phyloP scores from a whole-genome alignment of 495 filamentous ascomycete species.

The Xylaria sp. region DNA sequence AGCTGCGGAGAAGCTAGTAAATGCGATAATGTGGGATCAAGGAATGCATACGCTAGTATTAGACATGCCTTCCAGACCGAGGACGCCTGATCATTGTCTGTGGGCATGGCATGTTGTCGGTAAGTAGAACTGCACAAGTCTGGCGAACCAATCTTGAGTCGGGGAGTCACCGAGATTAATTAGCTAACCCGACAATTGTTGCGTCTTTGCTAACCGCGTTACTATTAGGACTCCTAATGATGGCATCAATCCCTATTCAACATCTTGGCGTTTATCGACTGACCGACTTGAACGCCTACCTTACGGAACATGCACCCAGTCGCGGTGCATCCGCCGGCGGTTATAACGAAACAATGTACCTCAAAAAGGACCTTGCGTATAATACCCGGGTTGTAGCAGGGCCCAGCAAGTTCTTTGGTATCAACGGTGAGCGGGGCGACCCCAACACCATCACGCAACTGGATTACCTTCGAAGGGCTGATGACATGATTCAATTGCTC shows the following conservation, averaged over 20 bases:
- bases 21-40: background rate
- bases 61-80: background rate
- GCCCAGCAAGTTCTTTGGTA: background rate
- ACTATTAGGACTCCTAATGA: constrained; percentile 4
- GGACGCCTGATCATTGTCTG: background rate
- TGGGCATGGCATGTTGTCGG: background rate
- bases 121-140: background rate
- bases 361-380: too few species aligned
- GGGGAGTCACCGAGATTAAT: too few species aligned
- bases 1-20: background rate
- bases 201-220: background rate
- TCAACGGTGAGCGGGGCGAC: background rate
- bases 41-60: background rate
- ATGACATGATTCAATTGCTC: background rate
- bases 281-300: background rate
- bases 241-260: constrained; percentile 1
- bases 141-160: background rate
- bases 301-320: background rate
- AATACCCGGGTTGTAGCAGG: background rate
- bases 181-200: background rate
- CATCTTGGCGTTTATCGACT: background rate
- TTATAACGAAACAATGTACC: background rate
- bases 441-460: background rate
- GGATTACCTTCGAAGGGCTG: background rate
- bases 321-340: background rate